Base-by-base conservation (phyloP, 2,329 filamentous ascomycete species). In the Didymella pomorum region DNA sequence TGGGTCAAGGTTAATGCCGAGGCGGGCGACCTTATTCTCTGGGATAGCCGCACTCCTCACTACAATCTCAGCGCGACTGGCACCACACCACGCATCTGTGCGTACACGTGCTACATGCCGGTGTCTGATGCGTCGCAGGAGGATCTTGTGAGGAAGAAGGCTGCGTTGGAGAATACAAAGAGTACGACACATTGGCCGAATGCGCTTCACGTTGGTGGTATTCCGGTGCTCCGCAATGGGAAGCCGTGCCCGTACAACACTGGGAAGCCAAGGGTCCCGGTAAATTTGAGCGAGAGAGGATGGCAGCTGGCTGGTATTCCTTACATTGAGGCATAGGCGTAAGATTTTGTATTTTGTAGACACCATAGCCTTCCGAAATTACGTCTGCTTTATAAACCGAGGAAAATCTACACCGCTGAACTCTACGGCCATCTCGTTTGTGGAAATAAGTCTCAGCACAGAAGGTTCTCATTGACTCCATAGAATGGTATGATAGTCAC, bases 131-230 rank as follows among this genome's bases (percentile, higher is more conserved):
- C 47, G 11, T 42, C 12, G 10, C 23, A 25, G 10, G 35, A 50
- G 35, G 35, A 50, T 4, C 21, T 50, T 18, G 12, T 50, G n/a
- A 29, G 41, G 33, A 50, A 50, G 47, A 50, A 50, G n/a, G 23
- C 20, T 29, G 47, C 47, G 4, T 20, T 42, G 10, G 25, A 26
- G 23, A 29, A 41, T 2, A 42, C n/a, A 25, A 28, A 20, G 4
- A 26, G 47, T n/a, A 50, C 47, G 9, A 50, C 47, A 5, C 47
- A 50, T 26, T 50, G 47, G 47, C 35, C 47, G 9, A 29, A 50
- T 26, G 47, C 47, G 20, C 47, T 50, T 28, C 47, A 50, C 12
- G 47, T 50, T 16, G 47, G 47, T 31, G 31, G 31, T 18, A 35
- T 35, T 5, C 31, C 31, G 16, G 31, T 35, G 9, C 31, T 35